Evolutionary conservation across 768 basidiomycete species (phyloP), one percentile per base, ranked within the genome.

Genomic region (Mycena maculata): DNA sequence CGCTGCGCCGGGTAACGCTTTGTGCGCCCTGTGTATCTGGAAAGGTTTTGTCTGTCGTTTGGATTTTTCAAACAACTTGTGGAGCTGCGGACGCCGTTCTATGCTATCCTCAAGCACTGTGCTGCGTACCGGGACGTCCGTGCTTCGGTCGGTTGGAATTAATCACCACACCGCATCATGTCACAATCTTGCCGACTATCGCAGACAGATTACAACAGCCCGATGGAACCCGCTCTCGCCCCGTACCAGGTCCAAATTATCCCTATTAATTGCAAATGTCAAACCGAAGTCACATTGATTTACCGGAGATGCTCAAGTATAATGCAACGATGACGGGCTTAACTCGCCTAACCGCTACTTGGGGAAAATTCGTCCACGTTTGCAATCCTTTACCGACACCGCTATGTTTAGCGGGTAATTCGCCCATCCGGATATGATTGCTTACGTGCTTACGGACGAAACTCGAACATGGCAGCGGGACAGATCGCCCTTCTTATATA

Each of bases 321-420:
- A 15, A 41, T 25, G 38, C 63, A 58, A 54, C 54, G 58, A 68
- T 61, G 48, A 69, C 68, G 63, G 68, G 36, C 59, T 69, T 63
- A 65, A 49, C 63, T 69, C 63, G 70, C 60, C 67, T 60, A 28
- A 52, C 27, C 54, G 31, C 33, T 18, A 53, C 47, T 62, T 54
- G 68, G 58, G 56, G 23, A 30, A 47, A 48, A 25, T 9, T 20
- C n/a, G 54, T 55, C 7, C 56, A 55, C 48, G 56, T 56, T 48
- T 25, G 54, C 55, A 41, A 30, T 52, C 31, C 53, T 25, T 13
- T 53, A 53, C 44, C 48, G 31, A 44, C 64, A 31, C n/a, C 8
- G n/a, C 59, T 67, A 67, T 67, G 65, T 61, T 67, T 55, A 48
- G 41, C 28, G 33, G 8, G 8, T 13, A 36, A 7, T 36, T 22